Percentiles rank a stretch among this genome's conserved stretches.
Conservation (phyloP, 2,329 filamentous ascomycete genomes). For the Aspergillus candidus region DNA sequence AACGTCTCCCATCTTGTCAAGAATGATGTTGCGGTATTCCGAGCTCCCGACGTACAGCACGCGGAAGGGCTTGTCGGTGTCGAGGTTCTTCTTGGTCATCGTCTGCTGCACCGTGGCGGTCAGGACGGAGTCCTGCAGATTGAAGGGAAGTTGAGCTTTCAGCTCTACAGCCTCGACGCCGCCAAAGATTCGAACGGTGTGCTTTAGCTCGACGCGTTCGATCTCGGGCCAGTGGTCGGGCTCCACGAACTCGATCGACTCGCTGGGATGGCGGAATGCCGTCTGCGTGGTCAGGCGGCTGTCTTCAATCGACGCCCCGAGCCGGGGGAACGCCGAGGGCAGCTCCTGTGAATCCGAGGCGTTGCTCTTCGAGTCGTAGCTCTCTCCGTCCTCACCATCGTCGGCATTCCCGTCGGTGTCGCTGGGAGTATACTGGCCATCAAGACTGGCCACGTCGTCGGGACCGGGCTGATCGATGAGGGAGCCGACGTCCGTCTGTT, state of each 20-base stretch:
- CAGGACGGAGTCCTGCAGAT: slow-evolving; percentile 28
- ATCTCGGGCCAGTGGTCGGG: slow-evolving; percentile 35
- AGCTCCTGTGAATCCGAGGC: slow-evolving; percentile 26
- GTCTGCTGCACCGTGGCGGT: slow-evolving; percentile 40
- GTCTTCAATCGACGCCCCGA: slow-evolving; percentile 26
- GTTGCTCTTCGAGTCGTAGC: slow-evolving; percentile 22
- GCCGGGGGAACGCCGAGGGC: slow-evolving; percentile 23
- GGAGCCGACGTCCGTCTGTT: slow-evolving; percentile 40
- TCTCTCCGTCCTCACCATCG: slow-evolving; percentile 21
- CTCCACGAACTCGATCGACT: slow-evolving; percentile 40
- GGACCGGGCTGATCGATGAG: slow-evolving; percentile 38
- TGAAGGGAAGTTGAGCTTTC: slow-evolving; percentile 22
- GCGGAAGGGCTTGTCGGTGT: slow-evolving; percentile 39
- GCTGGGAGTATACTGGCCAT: slow-evolving; percentile 34
- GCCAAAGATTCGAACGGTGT: slow-evolving; percentile 36
- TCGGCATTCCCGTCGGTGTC: slow-evolving; percentile 31
- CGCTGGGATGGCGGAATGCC: slow-evolving; percentile 25
- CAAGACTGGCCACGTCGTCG: slow-evolving; percentile 42
- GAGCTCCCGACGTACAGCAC: slow-evolving; percentile 40
- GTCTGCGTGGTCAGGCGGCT: slow-evolving; percentile 32
- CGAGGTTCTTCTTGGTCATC: slow-evolving; percentile 36
- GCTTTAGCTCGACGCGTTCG: slow-evolving; percentile 38
- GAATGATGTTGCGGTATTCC: slow-evolving; percentile 35
- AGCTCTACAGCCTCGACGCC: slow-evolving; percentile 24
- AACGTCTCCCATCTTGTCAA: slow-evolving; percentile 45